phyloP scores from a whole-genome alignment of 2,329 filamentous ascomycete genomes.

The Fusarium palustre region DNA sequence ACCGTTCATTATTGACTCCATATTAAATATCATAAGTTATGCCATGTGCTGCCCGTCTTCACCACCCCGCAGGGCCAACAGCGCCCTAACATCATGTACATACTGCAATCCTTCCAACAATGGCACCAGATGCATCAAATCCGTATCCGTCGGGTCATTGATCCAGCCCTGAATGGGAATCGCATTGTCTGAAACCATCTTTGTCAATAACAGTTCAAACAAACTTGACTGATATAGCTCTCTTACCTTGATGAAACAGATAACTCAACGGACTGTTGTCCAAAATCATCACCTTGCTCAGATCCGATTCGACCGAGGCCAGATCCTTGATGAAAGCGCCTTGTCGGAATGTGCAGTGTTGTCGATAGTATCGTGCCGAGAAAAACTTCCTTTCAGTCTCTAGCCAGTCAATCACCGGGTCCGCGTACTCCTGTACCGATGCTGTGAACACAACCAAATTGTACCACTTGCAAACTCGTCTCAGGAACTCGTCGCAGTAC shows the following conservation, averaged over 20 bases:
- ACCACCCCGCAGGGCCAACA: slow-evolving; percentile 88
- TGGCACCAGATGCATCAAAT: slow-evolving; percentile 91
- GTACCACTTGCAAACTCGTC: slow-evolving; percentile 96
- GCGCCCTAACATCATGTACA: slow-evolving; percentile 91
- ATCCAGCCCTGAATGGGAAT: slow-evolving; percentile 99
- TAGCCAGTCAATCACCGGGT: slow-evolving; percentile 98
- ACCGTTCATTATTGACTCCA: slow-evolving; percentile 28
- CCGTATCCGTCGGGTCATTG: slow-evolving; percentile 96
- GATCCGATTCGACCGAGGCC: slow-evolving; percentile 92
- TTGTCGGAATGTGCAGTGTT: slow-evolving; percentile 95
- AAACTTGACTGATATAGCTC: slow-evolving; percentile 48
- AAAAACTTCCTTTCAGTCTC: slow-evolving; percentile 98
- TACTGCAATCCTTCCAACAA: slow-evolving; percentile 95
- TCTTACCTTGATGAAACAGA: slow-evolving; percentile 94
- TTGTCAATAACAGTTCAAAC: not conserved
- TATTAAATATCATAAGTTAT: slow-evolving; percentile 44
- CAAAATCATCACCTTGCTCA: slow-evolving; percentile 98
- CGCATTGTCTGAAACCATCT: slow-evolving; percentile 80
- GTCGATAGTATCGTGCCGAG: slow-evolving; percentile 90
- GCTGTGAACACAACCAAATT: slow-evolving; percentile 97
- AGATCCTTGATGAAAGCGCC: slow-evolving; percentile 99
- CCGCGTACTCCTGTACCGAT: slow-evolving; percentile 97
- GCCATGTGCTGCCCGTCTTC: slow-evolving; percentile 76
- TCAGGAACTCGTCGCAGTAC: slow-evolving; percentile 95
- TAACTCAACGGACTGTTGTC: slow-evolving; percentile 99